phyloP scores from a whole-genome alignment of 495 filamentous ascomycete species.

The Penicillium riverlandense region DNA sequence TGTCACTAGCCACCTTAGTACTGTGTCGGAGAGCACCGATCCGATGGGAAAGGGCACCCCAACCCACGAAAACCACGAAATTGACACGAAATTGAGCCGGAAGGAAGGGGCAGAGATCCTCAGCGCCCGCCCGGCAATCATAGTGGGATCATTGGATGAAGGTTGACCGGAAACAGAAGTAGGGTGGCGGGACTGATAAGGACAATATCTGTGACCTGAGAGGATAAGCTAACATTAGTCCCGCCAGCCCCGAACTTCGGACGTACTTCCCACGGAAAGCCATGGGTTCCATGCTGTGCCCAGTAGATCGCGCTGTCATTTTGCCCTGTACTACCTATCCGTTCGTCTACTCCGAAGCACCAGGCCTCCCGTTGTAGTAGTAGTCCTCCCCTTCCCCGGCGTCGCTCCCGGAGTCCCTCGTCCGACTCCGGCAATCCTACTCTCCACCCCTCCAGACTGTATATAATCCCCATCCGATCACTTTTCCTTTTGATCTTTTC shows the following conservation, averaged over 20 bases:
- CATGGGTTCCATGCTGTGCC: neutral
- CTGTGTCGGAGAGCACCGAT: constrained; percentile 21
- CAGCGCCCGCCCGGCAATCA: too few relatives aligned
- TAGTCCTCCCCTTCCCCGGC: neutral
- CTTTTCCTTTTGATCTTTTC: constrained; percentile 7
- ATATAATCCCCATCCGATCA: constrained; percentile 11
- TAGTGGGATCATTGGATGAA: neutral
- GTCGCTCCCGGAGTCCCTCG: constrained; percentile 13
- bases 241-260: constrained; percentile 31
- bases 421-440: constrained; percentile 29
- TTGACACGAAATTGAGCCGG: neutral
- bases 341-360: constrained; percentile 1
- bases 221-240: constrained; percentile 27
- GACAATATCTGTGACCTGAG: constrained; percentile 32
- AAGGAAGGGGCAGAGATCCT: too few relatives aligned
- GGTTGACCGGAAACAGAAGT: neutral
- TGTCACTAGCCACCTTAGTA: neutral
- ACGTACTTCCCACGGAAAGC: constrained; percentile 17
- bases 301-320: neutral
- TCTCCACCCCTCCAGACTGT: constrained; percentile 8
- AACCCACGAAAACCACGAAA: neutral
- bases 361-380: neutral
- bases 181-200: constrained; percentile 22
- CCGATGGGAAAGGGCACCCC: constrained; percentile 3
- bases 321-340: constrained; percentile 1